Percentiles rank a stretch among this genome's conserved stretches.
Evolutionary conservation across 768 basidiomycete genomes (phyloP).

Genomic region (Suillus sp.): DNA sequence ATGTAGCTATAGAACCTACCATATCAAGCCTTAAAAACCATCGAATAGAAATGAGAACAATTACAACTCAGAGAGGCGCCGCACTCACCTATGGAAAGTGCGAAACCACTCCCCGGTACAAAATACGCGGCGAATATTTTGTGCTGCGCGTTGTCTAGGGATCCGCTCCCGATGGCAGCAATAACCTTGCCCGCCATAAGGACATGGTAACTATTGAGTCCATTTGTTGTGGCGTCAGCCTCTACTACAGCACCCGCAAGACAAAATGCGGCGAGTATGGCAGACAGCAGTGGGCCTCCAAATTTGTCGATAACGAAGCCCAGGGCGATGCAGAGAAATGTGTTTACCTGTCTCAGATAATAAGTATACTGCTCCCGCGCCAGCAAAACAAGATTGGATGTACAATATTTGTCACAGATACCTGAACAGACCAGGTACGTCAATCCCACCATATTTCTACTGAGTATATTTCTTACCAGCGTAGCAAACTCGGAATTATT

Average conservation of each 20-base stretch:
- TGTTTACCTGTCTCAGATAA: slow-evolving; percentile 36
- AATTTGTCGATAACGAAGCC: slow-evolving; percentile 45
- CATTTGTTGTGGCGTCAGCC: slow-evolving; percentile 41
- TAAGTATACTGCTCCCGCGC: background rate
- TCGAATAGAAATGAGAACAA: background rate
- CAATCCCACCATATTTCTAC: background rate
- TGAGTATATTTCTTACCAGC: slow-evolving; percentile 27
- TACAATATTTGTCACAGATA: slow-evolving; percentile 41
- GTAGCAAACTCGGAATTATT: slow-evolving; percentile 49
- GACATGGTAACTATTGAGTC: slow-evolving; percentile 41
- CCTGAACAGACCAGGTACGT: slow-evolving; percentile 20
- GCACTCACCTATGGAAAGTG: slow-evolving; percentile 37
- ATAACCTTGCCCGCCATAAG: slow-evolving; percentile 44
- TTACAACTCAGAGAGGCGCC: background rate
- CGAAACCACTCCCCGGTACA: slow-evolving; percentile 43
- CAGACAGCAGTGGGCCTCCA: slow-evolving; percentile 41
- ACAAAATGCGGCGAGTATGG: slow-evolving; percentile 41
- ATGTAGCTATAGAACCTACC: slow-evolving; percentile 22
- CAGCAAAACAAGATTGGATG: slow-evolving; percentile 6
- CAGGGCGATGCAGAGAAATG: slow-evolving; percentile 42
- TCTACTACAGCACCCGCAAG: slow-evolving; percentile 39
- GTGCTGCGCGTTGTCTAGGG: slow-evolving; percentile 46
- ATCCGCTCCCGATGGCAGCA: slow-evolving; percentile 43
- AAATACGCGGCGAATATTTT: slow-evolving; percentile 47
- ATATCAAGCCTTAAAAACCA: slow-evolving; percentile 32